A percentile compares a stretch with the other conserved stretches of the same genome.
phyloP scores from a whole-genome alignment of 176 grass and related monocot genomes.

The Paspalum vaginatum region DNA sequence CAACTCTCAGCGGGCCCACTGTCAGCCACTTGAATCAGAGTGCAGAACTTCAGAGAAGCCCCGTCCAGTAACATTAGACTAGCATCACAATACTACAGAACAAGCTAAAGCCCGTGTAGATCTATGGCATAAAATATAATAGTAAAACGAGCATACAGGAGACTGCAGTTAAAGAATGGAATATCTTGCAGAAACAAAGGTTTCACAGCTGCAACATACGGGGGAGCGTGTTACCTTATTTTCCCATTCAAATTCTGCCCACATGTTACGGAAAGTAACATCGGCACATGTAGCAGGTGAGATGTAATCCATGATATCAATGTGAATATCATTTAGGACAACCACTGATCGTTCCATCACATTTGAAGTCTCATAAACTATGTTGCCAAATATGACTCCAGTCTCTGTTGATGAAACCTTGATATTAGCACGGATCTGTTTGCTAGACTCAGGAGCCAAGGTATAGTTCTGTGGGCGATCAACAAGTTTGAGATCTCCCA shows the following conservation, averaged over 20 bases:
- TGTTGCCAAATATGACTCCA: constrained; percentile 78
- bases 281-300: constrained; percentile 68
- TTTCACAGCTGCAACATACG: not conserved
- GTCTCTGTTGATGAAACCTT: constrained; percentile 85
- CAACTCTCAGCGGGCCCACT: too few species aligned
- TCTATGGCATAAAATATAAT: too few species aligned
- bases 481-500: constrained; percentile 78
- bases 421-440: constrained; percentile 73
- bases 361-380: constrained; percentile 79
- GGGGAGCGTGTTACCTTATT: constrained; percentile 58
- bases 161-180: not conserved
- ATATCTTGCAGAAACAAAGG: not conserved
- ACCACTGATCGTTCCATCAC: constrained; percentile 69
- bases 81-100: too few species aligned
- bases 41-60: too few species aligned
- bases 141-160: not conserved
- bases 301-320: constrained; percentile 92
- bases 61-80: too few species aligned
- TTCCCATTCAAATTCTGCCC: constrained; percentile 85
- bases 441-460: constrained; percentile 65
- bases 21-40: too few species aligned
- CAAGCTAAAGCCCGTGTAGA: too few species aligned
- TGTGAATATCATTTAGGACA: constrained; percentile 78
- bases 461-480: constrained; percentile 76
- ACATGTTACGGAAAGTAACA: constrained; percentile 84